Evolutionary conservation across 208 protist genomes (phyloP).

Genomic region (Borovskyia barvae): DNA sequence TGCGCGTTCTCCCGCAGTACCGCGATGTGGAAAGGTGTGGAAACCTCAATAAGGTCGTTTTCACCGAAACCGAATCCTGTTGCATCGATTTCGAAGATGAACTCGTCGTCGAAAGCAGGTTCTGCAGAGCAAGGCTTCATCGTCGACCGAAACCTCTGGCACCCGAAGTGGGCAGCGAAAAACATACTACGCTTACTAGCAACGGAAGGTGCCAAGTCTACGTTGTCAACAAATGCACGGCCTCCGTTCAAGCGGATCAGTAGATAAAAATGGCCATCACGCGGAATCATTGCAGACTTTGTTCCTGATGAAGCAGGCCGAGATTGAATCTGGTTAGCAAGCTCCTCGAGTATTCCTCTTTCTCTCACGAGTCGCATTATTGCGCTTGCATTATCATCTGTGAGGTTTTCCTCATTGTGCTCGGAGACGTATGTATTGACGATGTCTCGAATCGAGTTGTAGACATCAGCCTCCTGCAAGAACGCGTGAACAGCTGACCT

Average conservation of each 20-base stretch:
- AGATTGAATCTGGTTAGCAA: conserved; percentile 50
- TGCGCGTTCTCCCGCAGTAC: conserved; percentile 69
- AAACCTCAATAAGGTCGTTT: conserved; percentile 72
- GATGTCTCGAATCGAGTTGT: conserved; percentile 86
- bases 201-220: conserved; percentile 47
- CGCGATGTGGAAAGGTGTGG: conserved; percentile 82
- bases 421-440: conserved; percentile 83
- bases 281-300: conserved; percentile 14
- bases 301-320: conserved; percentile 10
- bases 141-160: conserved; percentile 72
- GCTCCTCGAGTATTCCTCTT: conserved; percentile 77
- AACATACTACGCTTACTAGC: conserved; percentile 50
- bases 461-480: conserved; percentile 80
- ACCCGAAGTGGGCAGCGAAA: conserved; percentile 83
- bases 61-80: conserved; percentile 57
- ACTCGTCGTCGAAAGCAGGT: conserved; percentile 87
- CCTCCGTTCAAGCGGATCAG: conserved; percentile 78
- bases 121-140: conserved; percentile 41
- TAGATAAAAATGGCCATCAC: conserved; percentile 62
- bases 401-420: conserved; percentile 33
- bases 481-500: conserved; percentile 80
- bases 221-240: conserved; percentile 90
- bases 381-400: conserved; percentile 43
- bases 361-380: conserved; percentile 87
- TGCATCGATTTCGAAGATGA: conserved; percentile 86